phyloP scores from a whole-genome alignment of 2,329 filamentous ascomycete genomes.

The Curvularia spicifera region DNA sequence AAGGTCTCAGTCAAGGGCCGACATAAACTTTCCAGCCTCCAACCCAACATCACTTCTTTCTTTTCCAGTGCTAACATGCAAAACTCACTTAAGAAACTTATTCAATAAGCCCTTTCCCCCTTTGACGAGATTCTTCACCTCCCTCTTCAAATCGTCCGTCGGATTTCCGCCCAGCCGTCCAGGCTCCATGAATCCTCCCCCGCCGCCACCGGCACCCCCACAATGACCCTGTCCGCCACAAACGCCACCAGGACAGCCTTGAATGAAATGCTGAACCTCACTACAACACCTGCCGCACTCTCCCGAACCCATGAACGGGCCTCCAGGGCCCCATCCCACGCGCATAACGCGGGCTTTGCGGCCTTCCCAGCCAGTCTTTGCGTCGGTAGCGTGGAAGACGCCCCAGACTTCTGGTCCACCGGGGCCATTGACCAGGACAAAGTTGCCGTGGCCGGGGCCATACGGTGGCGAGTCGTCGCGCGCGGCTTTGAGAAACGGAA shows the following conservation, averaged over 20 bases:
- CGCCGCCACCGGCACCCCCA: conserved; percentile 27
- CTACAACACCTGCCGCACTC: conserved; percentile 48
- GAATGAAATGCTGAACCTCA: conserved; percentile 41
- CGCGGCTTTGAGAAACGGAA: conserved; percentile 49
- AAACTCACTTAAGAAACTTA: conserved; percentile 36
- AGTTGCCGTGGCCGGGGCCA: conserved; percentile 56
- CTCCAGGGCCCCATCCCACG: conserved; percentile 47
- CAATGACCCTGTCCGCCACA: conserved; percentile 37
- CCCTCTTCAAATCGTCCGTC: conserved; percentile 21
- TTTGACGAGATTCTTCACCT: conserved; percentile 32
- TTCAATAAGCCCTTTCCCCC: conserved; percentile 33
- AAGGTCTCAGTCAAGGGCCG: background rate
- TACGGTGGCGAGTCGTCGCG: conserved; percentile 49
- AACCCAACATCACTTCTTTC: background rate
- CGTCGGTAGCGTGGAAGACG: conserved; percentile 57
- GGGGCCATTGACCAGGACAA: conserved; percentile 47
- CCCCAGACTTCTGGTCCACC: conserved; percentile 51
- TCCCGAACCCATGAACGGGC: conserved; percentile 53
- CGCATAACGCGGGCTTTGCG: conserved; percentile 55
- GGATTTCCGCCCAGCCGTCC: conserved; percentile 24
- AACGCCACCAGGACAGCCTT: conserved; percentile 36
- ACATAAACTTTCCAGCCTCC: background rate
- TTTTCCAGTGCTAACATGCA: background rate
- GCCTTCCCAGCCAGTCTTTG: conserved; percentile 54
- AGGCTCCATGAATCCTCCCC: conserved; percentile 22